phyloP scores from a whole-genome alignment of 139 green algal genomes.

The Auxenochlorella pyrenoidosa region DNA sequence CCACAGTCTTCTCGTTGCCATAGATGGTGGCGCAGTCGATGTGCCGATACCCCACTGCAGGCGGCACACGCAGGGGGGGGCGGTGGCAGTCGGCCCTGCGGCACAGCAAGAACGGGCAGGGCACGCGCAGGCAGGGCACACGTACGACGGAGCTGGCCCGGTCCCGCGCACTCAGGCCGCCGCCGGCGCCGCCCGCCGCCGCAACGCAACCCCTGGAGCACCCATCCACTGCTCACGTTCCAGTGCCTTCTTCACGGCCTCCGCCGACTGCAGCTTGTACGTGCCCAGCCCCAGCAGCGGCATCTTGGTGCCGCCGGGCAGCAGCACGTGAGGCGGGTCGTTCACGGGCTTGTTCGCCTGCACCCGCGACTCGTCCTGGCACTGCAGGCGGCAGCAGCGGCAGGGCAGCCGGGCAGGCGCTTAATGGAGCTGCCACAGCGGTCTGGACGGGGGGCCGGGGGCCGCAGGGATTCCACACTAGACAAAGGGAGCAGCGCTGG shows the following conservation, averaged over 20 bases:
- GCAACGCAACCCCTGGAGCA: background rate
- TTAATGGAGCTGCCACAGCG: background rate
- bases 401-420: no score
- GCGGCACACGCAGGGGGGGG: background rate
- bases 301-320: slow-evolving; percentile 63
- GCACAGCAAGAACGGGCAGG: no score
- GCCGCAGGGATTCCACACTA: no score
- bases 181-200: no score
- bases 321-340: slow-evolving; percentile 54
- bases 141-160: no score
- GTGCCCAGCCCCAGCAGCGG: slow-evolving; percentile 82
- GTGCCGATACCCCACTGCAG: slow-evolving; percentile 72
- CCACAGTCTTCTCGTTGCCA: slow-evolving; percentile 75
- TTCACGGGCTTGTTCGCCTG: background rate
- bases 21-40: slow-evolving; percentile 86
- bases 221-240: slow-evolving; percentile 21
- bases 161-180: background rate
- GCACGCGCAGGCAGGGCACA: no score
- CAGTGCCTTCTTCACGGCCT: slow-evolving; percentile 54
- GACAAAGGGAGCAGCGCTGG: no score
- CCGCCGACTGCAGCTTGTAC: slow-evolving; percentile 56
- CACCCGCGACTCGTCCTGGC: slow-evolving; percentile 5
- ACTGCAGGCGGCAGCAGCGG: background rate
- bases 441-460: no score
- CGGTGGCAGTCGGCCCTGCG: no score